phyloP scores from a whole-genome alignment of 202 grass and related monocot genomes.

The Schoenoplectus triqueter region DNA sequence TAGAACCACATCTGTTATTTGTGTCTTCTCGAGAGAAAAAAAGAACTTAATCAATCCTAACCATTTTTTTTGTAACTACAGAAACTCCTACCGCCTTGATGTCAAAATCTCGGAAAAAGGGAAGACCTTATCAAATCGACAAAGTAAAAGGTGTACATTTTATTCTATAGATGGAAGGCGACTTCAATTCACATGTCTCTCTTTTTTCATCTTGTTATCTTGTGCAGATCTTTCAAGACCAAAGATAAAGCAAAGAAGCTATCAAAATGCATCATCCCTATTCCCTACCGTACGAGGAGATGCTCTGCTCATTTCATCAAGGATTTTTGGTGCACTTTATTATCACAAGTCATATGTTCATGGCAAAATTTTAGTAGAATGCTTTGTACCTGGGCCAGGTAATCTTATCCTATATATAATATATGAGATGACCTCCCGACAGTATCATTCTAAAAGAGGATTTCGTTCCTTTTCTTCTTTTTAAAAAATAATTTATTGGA shows the following conservation, averaged over 20 bases:
- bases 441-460: neutral
- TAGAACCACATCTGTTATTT: too few relatives aligned
- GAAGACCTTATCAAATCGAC: slow-evolving; percentile 22
- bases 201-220: slow-evolving; percentile 15
- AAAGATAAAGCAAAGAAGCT: neutral
- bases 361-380: neutral
- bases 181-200: slow-evolving; percentile 19
- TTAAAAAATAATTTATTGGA: neutral
- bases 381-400: neutral
- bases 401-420: neutral
- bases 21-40: neutral
- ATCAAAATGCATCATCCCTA: slow-evolving; percentile 1
- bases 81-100: neutral
- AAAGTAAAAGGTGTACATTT: slow-evolving; percentile 23
- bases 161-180: neutral
- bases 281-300: too few relatives aligned
- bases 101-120: neutral
- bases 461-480: neutral
- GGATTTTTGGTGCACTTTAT: slow-evolving; percentile 17
- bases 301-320: neutral
- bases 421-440: neutral
- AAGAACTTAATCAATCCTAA: neutral
- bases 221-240: neutral
- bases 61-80: neutral
- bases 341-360: neutral